Base-by-base conservation (phyloP, 2,329 filamentous ascomycete genomes). In the Xylariaceae sp. region DNA sequence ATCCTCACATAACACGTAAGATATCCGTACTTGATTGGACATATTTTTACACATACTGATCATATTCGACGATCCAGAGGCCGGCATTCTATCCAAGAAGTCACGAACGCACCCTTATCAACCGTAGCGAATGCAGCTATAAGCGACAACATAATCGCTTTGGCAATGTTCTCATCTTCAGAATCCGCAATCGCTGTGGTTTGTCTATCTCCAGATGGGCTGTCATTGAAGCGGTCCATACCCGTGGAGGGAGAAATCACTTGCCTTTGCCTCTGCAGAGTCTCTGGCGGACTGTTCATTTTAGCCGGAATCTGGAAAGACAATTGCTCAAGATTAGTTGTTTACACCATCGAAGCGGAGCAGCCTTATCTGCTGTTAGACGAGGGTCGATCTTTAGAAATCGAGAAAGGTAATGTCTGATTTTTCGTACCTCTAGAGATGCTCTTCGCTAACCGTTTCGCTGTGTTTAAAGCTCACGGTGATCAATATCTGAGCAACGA, bases 161-260 rank as follows among this genome's bases (percentile, higher is more conserved):
- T 82, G 9, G 75, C 75, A 7, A 66, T 72, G 2, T 68, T 74
- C 46, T 58, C 57, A 15, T 61, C 60, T 4, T 60, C 67, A 5
- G 42, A 42, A 3, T 76, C 73, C 15, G 63, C 64, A 12, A 56
- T 80, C 2, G 67, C 73, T 43, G 52, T 71, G 1, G 63, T 78
- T 39, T 61, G 53, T 9, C 58, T 75, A 19, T 64, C 74, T 31
- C 59, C 59, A 22, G 60, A 62, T 33, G 53, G 61, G 0, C 49
- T 76, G 11, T 54, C 60, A 1, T 55, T 61, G 11, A 39, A 58
- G 1, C 57, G 51, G 5, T 62, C 61, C 2, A 70, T 72, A 61
- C 58, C 68, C 11, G 59, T 73, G 0, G 57, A 69, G 10, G 75
- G 74, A 1, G 77, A 81, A 53, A 66, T 80, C 2, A 80, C 76